These are phyloP conservation scores for Colletotrichum lindemuthianum DNA, from an alignment of 2,329 filamentous ascomycete genomes.

Conservation along the genomic window DNA sequence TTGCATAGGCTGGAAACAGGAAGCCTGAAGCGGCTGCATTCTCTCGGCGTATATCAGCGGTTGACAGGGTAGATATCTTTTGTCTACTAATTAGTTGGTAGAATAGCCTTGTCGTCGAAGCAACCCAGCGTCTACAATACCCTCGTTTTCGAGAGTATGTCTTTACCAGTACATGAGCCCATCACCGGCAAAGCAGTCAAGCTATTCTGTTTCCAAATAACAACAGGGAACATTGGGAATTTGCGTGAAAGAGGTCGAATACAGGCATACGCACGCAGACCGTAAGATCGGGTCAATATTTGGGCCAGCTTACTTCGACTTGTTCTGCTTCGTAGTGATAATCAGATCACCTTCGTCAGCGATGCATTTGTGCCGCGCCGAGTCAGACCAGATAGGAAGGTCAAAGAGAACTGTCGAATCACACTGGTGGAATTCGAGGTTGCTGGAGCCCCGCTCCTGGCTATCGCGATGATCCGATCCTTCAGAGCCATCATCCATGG, in stretches of 20 bases:
- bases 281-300: too few relatives aligned
- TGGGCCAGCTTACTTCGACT: neutral
- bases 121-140: too few relatives aligned
- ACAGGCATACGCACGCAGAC: too few relatives aligned
- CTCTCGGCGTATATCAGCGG: neutral
- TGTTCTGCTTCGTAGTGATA: neutral
- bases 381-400: conserved; percentile 25
- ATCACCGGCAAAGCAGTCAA: too few relatives aligned
- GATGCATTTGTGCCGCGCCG: neutral
- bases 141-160: too few relatives aligned
- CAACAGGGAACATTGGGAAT: too few relatives aligned
- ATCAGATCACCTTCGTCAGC: neutral
- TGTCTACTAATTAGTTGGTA: too few relatives aligned
- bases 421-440: neutral
- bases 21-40: neutral
- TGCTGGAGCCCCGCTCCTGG: conserved; percentile 6
- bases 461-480: conserved; percentile 14
- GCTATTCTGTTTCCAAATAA: too few relatives aligned
- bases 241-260: too few relatives aligned
- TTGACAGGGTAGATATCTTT: neutral
- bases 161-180: too few relatives aligned
- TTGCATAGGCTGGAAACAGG: conserved; percentile 3
- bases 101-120: too few relatives aligned
- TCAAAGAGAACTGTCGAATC: conserved; percentile 16
- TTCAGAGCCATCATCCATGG: neutral